phyloP scores from a whole-genome alignment of 169 alveolate species.

The Plasmodium berghei region DNA sequence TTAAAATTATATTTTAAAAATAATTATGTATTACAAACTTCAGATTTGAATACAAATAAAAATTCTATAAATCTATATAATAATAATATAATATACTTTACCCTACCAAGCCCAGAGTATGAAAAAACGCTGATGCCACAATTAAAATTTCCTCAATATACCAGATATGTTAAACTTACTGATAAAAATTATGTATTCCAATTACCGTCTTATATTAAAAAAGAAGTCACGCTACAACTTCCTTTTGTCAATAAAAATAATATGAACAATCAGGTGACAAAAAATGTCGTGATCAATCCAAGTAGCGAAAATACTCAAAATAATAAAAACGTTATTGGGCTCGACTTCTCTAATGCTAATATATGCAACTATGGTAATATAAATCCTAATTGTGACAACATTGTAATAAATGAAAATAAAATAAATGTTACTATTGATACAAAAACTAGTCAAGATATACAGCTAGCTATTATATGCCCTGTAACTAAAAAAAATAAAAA shows the following conservation, averaged over 20 bases:
- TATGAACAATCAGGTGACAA: constrained; percentile 8
- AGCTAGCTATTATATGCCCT: constrained; percentile 40
- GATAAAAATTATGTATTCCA: constrained; percentile 17
- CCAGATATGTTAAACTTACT: constrained; percentile 14
- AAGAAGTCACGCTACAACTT: not conserved
- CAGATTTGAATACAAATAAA: not conserved
- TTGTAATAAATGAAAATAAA: constrained; percentile 15
- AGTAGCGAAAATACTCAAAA: not conserved
- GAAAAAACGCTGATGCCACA: not conserved
- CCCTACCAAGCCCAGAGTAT: constrained; percentile 1
- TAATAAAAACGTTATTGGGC: not conserved
- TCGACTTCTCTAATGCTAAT: constrained; percentile 22
- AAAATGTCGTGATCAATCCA: constrained; percentile 4
- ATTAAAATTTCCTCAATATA: constrained; percentile 12
- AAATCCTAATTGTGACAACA: constrained; percentile 14
- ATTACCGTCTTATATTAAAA: constrained; percentile 20
- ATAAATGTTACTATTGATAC: constrained; percentile 15
- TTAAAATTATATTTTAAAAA: constrained; percentile 21
- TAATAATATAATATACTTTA: constrained; percentile 39
- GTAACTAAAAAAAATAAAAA: constrained; percentile 38
- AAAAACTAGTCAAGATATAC: not conserved
- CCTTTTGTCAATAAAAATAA: not conserved
- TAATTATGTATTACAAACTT: constrained; percentile 19
- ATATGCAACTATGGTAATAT: constrained; percentile 7
- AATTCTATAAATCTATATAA: constrained; percentile 6